Percentiles rank a stretch among this genome's conserved stretches.
Conservation (phyloP, 805 yeast species). For the Pichia deserticola region DNA sequence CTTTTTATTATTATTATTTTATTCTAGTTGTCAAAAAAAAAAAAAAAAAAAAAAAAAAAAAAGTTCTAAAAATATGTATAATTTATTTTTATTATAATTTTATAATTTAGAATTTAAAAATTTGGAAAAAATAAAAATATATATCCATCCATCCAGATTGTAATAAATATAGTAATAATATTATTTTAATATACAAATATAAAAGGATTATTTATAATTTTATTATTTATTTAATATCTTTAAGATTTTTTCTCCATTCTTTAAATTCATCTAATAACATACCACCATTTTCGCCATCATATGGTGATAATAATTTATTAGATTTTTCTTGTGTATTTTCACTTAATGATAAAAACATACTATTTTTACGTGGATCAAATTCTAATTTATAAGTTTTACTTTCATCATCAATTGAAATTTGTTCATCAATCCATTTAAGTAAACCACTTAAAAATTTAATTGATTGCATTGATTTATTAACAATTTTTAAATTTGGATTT, state of each 20-base stretch:
- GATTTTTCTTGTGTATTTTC: conserved; percentile 34
- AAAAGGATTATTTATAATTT: no score
- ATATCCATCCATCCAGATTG: no score
- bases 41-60: no score
- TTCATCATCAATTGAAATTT: conserved; percentile 46
- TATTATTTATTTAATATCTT: no score
- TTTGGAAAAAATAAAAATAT: no score
- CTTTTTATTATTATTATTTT: no score
- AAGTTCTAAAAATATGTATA: no score
- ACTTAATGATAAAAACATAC: conserved; percentile 41
- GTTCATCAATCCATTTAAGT: conserved; percentile 64
- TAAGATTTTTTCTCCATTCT: conserved; percentile 41
- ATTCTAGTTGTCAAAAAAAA: no score
- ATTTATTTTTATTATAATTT: no score
- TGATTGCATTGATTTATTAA: conserved; percentile 67
- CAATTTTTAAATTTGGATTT: conserved; percentile 31
- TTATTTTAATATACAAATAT: no score
- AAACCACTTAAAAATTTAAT: conserved; percentile 83
- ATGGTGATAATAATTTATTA: conserved; percentile 29
- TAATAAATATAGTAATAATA: no score
- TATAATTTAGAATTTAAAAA: no score
- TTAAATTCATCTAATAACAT: conserved; percentile 45
- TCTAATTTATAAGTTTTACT: conserved; percentile 44
- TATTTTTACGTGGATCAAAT: conserved; percentile 45
- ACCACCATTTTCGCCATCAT: conserved; percentile 23